Base-by-base conservation (phyloP, 1,284 basidiomycete genomes). In the Ganoderma sp. region DNA sequence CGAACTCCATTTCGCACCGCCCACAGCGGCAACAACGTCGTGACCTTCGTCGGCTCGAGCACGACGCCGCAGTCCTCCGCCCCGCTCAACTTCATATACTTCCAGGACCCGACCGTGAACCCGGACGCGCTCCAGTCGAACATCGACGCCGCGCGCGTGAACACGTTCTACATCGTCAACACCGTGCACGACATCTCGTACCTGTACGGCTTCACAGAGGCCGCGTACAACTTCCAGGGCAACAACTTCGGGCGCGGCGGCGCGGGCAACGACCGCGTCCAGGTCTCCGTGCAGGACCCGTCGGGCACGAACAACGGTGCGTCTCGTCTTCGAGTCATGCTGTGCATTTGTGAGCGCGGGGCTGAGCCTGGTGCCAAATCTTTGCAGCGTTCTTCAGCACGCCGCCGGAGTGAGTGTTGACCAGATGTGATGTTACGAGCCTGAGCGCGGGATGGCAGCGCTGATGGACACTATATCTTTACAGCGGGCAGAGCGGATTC, bases 91-190 rank as follows among this genome's bases (percentile, higher is more conserved):
- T 85, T 84, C 75, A 73, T 79, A 73, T 85, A 78, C 74, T 75
- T 74, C 3, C 78, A 71, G 71, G 75, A 78, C 66, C 63, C 75
- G 73, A 75, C 74, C 2, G 78, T 71, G 71, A 75, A 78, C 65
- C 63, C 75, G n/a, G 68, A 59, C 9, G 63, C 63, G 19, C 70
- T 73, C 2, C 65, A 71, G 45, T 75, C 79, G 32, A 80, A 88
- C 75, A 63, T 85, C 41, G 78, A 86, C 66, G 84, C 84, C 25
- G 84, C 85, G 2, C 77, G 81, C 37, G 80, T 79, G 8, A 87
- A 88, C 73, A 80, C 82, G 0, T 88, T 88, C 76, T 87, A 87
- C 73, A 66, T 85, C 56, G 79, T 81, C 66, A 87, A 87, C 75
- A 77, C 78, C n/a, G 73, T 86, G 34, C 86, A 88, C 72, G 86